A percentile compares a stretch with the other conserved stretches of the same genome.
Evolutionary conservation across 495 filamentous ascomycete species (phyloP).

Genomic region (Platismatia glauca): DNA sequence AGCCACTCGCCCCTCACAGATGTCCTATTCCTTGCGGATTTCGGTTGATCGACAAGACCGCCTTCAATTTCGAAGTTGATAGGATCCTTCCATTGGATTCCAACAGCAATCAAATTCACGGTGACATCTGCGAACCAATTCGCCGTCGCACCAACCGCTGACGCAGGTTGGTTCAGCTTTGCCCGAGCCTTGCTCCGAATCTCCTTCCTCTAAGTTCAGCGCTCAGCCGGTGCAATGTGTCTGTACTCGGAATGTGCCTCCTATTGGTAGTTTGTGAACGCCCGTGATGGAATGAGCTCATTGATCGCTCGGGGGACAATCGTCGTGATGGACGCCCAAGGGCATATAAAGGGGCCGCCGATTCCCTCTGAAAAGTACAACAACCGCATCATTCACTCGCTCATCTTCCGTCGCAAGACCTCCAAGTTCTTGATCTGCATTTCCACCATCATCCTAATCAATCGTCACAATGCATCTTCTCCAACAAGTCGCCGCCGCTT

Average conservation of each 20-base stretch:
- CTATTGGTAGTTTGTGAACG: neutral
- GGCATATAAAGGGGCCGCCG: constrained; percentile 7
- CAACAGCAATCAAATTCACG: neutral
- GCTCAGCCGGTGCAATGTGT: neutral
- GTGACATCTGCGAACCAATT: neutral
- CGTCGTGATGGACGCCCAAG: neutral
- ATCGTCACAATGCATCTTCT: constrained; percentile 17
- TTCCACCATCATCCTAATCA: neutral
- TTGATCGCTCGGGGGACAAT: neutral
- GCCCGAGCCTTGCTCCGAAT: neutral
- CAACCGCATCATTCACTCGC: constrained; percentile 6
- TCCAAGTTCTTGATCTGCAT: neutral
- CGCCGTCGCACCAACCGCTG: neutral
- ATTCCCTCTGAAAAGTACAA: neutral
- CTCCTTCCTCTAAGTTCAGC: neutral
- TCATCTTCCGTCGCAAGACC: neutral
- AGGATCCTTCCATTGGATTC: neutral
- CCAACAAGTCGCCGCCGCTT: constrained; percentile 18
- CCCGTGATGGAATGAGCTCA: neutral
- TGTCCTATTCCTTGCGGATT: neutral
- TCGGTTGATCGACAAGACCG: neutral
- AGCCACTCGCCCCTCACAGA: neutral
- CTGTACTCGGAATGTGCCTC: neutral
- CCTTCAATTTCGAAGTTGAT: neutral
- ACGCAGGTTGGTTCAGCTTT: neutral